Conservation (phyloP, 257 asterid species). For the Orobanche coerulescens region DNA sequence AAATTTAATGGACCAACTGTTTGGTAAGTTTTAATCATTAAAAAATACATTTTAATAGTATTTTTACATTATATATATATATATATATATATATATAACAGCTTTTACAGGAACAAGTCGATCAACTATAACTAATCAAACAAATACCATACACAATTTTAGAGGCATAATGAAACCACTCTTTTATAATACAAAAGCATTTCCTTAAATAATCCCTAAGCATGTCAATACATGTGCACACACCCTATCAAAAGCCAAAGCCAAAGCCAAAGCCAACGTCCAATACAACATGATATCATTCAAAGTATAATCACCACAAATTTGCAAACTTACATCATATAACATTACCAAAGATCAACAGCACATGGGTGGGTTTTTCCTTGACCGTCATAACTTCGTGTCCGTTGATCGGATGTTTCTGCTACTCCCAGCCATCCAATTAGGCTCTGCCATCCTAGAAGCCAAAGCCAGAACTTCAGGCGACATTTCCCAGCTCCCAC, state of each 20-base stretch:
- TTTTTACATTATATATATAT: too few relatives aligned
- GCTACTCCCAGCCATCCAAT: constrained; percentile 52
- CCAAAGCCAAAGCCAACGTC: constrained; percentile 28
- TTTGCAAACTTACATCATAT: constrained; percentile 18
- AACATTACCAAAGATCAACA: constrained; percentile 17
- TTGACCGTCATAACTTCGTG: constrained; percentile 24
- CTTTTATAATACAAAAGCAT: too few relatives aligned
- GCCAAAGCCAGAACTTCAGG: constrained; percentile 94
- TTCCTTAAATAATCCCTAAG: constrained; percentile 2
- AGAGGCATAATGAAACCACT: constrained; percentile 1
- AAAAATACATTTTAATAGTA: too few relatives aligned
- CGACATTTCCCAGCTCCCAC: constrained; percentile 98
- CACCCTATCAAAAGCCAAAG: constrained; percentile 22
- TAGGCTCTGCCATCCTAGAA: constrained; percentile 71
- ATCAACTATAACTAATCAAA: constrained; percentile 30
- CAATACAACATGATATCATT: too few relatives aligned
- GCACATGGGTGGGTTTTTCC: constrained; percentile 12
- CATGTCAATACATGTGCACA: constrained; percentile 29
- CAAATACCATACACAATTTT: constrained; percentile 35
- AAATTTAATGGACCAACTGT: too few relatives aligned
- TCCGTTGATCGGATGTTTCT: constrained; percentile 37
- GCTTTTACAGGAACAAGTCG: too few relatives aligned
- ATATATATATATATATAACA: too few relatives aligned
- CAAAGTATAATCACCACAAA: constrained; percentile 32
- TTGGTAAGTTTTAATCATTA: too few relatives aligned